phyloP scores from a whole-genome alignment of 169 alveolate genomes.

The Ichthyophthirius multifiliis region DNA sequence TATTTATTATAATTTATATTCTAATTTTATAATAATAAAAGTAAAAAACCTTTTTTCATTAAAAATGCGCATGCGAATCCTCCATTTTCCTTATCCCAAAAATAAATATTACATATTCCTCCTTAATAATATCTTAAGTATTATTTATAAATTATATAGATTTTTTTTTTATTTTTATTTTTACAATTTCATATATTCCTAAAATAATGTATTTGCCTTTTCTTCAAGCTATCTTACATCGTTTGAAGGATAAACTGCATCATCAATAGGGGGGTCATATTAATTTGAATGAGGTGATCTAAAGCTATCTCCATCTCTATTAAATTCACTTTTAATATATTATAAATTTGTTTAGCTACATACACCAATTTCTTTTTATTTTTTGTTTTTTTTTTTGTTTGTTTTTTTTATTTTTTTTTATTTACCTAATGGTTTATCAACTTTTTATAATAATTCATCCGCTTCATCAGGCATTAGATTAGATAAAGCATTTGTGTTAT shows the following conservation, averaged over 20 bases:
- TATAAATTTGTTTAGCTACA: slow-evolving; percentile 1
- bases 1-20: background rate
- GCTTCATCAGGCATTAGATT: slow-evolving; percentile 40
- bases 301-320: slow-evolving; percentile 81
- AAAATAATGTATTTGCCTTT: slow-evolving; percentile 63
- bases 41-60: slow-evolving; percentile 50
- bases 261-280: slow-evolving; percentile 70
- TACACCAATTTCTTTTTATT: background rate
- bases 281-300: slow-evolving; percentile 69
- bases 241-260: slow-evolving; percentile 51
- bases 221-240: slow-evolving; percentile 61
- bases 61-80: slow-evolving; percentile 76
- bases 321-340: slow-evolving; percentile 63
- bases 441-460: slow-evolving; percentile 47
- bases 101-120: slow-evolving; percentile 55
- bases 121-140: slow-evolving; percentile 48
- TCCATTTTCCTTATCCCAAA: slow-evolving; percentile 65
- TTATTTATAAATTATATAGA: slow-evolving; percentile 2
- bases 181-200: slow-evolving; percentile 57
- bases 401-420: background rate
- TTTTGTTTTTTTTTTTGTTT: background rate
- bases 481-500: slow-evolving; percentile 31
- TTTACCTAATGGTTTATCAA: slow-evolving; percentile 50
- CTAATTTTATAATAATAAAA: background rate
- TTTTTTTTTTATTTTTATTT: background rate